Conservation (phyloP, 345 rosid genomes). For the Citrus inodora region DNA sequence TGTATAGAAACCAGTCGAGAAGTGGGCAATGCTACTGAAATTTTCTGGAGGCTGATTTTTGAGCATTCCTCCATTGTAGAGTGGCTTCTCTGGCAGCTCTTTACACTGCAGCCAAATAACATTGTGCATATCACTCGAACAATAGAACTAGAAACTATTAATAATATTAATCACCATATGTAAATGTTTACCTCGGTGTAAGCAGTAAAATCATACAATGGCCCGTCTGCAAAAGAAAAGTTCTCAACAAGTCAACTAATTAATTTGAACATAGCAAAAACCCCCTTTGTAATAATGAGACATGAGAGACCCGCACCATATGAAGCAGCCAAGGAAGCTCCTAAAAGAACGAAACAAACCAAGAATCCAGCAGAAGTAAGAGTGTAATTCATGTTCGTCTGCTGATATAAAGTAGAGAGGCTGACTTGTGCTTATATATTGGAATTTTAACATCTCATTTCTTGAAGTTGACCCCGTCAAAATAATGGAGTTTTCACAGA, state of each 20-base stretch:
- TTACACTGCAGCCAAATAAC: constrained; percentile 50
- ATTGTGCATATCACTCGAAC: neutral
- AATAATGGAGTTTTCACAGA: neutral
- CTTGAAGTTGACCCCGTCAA: neutral
- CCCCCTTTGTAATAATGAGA: neutral
- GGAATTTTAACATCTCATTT: too few species aligned
- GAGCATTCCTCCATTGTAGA: constrained; percentile 75
- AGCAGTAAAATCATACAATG: constrained; percentile 64
- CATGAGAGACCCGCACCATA: constrained; percentile 28
- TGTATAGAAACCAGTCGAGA: constrained; percentile 22
- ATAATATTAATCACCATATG: neutral
- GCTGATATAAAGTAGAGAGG: neutral
- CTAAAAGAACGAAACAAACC: constrained; percentile 24
- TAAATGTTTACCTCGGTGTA: constrained; percentile 53
- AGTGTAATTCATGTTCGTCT: constrained; percentile 23
- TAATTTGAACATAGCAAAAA: neutral
- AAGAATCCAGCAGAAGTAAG: constrained; percentile 10
- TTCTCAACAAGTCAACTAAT: neutral
- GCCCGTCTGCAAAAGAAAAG: constrained; percentile 42
- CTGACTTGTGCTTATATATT: neutral
- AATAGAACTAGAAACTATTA: neutral
- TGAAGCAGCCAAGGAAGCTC: constrained; percentile 28
- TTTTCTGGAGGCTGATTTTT: constrained; percentile 21
- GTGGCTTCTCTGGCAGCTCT: constrained; percentile 52
- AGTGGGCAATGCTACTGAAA: neutral